A percentile compares a stretch with the other conserved stretches of the same genome.
phyloP scores from a whole-genome alignment of 495 filamentous ascomycete genomes.

The Podospora conica region DNA sequence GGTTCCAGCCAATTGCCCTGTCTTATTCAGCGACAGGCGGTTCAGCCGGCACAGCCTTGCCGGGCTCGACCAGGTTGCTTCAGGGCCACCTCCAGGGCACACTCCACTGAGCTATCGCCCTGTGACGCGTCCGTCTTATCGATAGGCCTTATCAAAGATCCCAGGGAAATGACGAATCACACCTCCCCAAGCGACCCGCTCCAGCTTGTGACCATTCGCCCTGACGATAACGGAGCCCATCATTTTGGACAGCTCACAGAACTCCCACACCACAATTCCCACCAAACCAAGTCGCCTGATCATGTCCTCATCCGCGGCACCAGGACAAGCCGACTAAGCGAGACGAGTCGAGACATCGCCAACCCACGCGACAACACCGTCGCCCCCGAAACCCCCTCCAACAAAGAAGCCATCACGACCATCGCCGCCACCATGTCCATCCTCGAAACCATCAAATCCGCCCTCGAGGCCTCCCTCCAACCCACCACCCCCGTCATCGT shows the following conservation, averaged over 20 bases:
- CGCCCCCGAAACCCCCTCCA: not conserved
- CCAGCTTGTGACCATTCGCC: not conserved
- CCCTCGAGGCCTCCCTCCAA: constrained; percentile 42
- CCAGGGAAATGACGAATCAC: no score
- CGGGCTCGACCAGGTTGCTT: no score
- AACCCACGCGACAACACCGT: not conserved
- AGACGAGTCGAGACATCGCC: not conserved
- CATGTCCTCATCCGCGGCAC: constrained; percentile 5
- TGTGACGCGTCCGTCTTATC: not conserved
- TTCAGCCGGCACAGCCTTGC: not conserved
- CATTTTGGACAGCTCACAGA: not conserved
- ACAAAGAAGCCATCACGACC: not conserved
- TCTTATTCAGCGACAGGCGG: not conserved
- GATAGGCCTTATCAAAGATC: not conserved
- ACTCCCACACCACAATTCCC: not conserved
- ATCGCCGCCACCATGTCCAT: constrained; percentile 12
- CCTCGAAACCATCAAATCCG: constrained; percentile 23
- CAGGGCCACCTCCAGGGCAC: no score
- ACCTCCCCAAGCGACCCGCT: not conserved
- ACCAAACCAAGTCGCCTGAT: constrained; percentile 1
- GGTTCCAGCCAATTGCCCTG: not conserved
- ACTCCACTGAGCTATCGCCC: no score
- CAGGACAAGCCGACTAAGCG: not conserved
- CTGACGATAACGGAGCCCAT: not conserved
- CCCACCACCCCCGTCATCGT: constrained; percentile 52